Base-by-base conservation (phyloP, 2,329 filamentous ascomycete species). In the Cercospora nicotianae region DNA sequence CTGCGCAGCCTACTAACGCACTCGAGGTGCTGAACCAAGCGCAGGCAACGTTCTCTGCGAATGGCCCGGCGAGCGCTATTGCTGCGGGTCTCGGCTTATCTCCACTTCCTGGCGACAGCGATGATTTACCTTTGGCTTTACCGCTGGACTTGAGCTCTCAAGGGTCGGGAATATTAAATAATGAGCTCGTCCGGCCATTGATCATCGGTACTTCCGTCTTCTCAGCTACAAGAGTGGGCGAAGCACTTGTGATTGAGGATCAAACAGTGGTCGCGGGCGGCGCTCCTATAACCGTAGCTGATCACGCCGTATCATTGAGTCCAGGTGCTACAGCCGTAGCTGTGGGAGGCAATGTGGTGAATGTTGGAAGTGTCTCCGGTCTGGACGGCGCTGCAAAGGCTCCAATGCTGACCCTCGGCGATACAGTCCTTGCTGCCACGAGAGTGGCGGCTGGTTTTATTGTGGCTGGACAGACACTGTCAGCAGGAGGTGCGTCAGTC, bases 301-400 rank as follows among this genome's bases (percentile, higher is more conserved):
- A 77, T 9, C 81, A 77, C 5, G 74, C 66, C 1, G 39, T 78
- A 4, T 75, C 74, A 3, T 60, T 79, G 2, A 72, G 72, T 23
- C 76, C 78, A 20, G 81, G 77, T 31, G 80, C 74, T 13, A 77
- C 76, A 26, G 79, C 78, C 6, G 69, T 81, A 3, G 70, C 81
- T 18, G 66, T 78, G 16, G 77, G 78, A 63, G 77, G 77, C 23
- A 72, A 23, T 31, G 39, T 63, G n/a, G 39, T 63, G 9, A 26
- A 31, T 20, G n/a, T 63, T 18, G 39, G 33, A 28, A 10, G 33
- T 16, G 16, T 9, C 5, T 16, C 59, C 23, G 33, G 36, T 13
- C 16, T 2, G 3, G 23, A 45, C 33, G 13, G 13, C 28, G n/a
- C 26, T 63, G 58, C 20, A 33, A 59, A 13, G 18, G 26, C 28